Evolutionary conservation across 2,329 filamentous ascomycete species (phyloP).

Genomic region (Leptoxyphium fumago): DNA sequence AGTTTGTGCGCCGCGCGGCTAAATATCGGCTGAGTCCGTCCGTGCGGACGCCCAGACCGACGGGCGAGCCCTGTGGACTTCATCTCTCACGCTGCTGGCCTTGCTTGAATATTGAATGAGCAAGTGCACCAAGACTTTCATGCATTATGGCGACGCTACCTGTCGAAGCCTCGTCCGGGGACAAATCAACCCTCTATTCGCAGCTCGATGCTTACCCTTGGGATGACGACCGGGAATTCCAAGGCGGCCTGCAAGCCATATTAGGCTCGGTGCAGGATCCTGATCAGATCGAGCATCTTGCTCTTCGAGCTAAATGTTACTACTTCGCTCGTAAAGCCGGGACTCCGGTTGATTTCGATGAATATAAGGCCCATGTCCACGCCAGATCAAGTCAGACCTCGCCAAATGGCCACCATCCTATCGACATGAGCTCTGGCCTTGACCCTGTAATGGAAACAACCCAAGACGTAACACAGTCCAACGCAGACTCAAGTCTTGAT

Average conservation of each 20-base stretch:
- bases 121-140: background rate
- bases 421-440: background rate
- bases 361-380: conserved; percentile 48
- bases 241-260: conserved; percentile 51
- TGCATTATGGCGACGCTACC: background rate
- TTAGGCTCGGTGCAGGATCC: conserved; percentile 42
- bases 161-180: conserved; percentile 1
- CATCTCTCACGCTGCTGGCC: no score
- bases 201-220: conserved; percentile 54
- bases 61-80: no score
- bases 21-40: no score
- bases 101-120: no score
- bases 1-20: no score
- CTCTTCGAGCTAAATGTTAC: conserved; percentile 53
- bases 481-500: background rate
- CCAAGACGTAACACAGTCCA: background rate
- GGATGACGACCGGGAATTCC: conserved; percentile 53
- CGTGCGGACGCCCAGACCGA: no score
- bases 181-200: conserved; percentile 31
- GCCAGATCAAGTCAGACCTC: background rate
- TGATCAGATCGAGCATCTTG: conserved; percentile 41
- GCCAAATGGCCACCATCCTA: background rate
- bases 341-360: conserved; percentile 45
- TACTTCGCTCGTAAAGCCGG: conserved; percentile 40
- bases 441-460: background rate